Evolutionary conservation across 1,284 basidiomycete species (phyloP), one percentile per base, ranked within the genome.

Genomic region (Ceratobasidium sp.): DNA sequence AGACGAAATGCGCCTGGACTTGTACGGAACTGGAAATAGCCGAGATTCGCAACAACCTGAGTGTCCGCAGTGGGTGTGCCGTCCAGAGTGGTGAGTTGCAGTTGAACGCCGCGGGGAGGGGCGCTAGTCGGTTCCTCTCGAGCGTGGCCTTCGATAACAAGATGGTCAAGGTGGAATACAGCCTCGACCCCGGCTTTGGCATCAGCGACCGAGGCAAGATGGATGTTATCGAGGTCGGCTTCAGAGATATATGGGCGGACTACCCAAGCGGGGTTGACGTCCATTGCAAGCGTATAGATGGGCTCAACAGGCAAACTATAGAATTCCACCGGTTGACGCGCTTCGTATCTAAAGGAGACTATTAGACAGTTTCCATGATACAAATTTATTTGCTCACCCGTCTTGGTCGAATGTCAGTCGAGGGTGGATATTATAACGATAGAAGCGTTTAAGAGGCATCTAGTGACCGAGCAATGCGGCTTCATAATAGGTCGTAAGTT

Each of bases 211-310:
- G 86, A 85, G 3, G 84, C 83, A 6, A 98, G 85, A 47, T 95
- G 91, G 68, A 99, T 91, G 76, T 99, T 99, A 81, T 99, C 97
- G 27, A 99, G 86, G 77, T 99, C 96, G 73, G 97, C 93, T 0
- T 91, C 82, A 0, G 95, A 92, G 75, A 94, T 88, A 25, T 87
- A 86, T 0, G 96, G 95, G 55, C 94, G 91, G 15, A 95, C 93
- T 20, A 98, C 86, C 95, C 96, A 98, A 0, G 95, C 87, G 0
- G 88, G 84, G 1, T 93, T 92, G 0, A 94, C 89, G 69, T 98
- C 94, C 85, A 98, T 89, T 1, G 87, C 88, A 8, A 99, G 84
- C 0, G 96, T 99, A 73, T 96, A 92, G 71, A 99, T 93, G 0
- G 94, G 82, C 12, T 82, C 80, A 12, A 78, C 75, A 0, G 86